These are phyloP conservation scores for Xylariomycetidae sp. DNA, from an alignment of 2,329 filamentous ascomycete genomes.

Conservation along the genomic window DNA sequence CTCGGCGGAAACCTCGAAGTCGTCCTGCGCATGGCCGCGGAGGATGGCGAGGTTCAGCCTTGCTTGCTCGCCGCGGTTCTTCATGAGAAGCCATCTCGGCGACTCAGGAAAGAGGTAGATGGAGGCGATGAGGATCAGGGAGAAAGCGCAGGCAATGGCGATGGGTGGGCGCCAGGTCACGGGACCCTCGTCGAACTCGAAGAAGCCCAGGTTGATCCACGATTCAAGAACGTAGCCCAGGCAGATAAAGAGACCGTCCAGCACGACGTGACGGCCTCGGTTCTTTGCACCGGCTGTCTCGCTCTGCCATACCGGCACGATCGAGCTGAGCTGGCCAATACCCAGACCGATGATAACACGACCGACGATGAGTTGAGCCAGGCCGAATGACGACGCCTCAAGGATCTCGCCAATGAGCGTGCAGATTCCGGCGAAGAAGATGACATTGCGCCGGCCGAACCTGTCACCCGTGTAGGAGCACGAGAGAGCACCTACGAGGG, in stretches of 20 bases:
- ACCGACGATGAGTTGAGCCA: conserved; percentile 37
- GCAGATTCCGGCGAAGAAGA: conserved; percentile 32
- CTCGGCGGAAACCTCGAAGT: conserved; percentile 29
- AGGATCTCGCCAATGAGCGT: conserved; percentile 38
- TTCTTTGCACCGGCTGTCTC: conserved; percentile 33
- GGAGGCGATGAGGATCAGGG: conserved; percentile 21
- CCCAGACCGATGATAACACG: conserved; percentile 34
- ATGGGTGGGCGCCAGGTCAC: conserved; percentile 30
- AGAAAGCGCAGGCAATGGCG: conserved; percentile 26
- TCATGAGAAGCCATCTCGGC: conserved; percentile 30
- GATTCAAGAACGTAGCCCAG: conserved; percentile 33
- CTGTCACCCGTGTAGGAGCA: conserved; percentile 32
- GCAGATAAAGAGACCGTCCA: conserved; percentile 31
- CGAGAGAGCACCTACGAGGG: conserved; percentile 29
- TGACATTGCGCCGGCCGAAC: conserved; percentile 35
- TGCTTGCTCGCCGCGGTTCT: conserved; percentile 24
- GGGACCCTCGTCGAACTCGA: conserved; percentile 19
- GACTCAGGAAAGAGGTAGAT: conserved; percentile 31
- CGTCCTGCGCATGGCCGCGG: conserved; percentile 15
- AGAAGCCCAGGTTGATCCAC: conserved; percentile 42
- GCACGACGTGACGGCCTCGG: conserved; percentile 36
- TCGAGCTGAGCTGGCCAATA: conserved; percentile 32
- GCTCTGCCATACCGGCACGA: conserved; percentile 35
- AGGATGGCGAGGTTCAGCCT: conserved; percentile 24
- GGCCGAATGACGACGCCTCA: conserved; percentile 30